Evolutionary conservation across 495 filamentous ascomycete genomes (phyloP).

Genomic region (Penicillium simplicissimum): DNA sequence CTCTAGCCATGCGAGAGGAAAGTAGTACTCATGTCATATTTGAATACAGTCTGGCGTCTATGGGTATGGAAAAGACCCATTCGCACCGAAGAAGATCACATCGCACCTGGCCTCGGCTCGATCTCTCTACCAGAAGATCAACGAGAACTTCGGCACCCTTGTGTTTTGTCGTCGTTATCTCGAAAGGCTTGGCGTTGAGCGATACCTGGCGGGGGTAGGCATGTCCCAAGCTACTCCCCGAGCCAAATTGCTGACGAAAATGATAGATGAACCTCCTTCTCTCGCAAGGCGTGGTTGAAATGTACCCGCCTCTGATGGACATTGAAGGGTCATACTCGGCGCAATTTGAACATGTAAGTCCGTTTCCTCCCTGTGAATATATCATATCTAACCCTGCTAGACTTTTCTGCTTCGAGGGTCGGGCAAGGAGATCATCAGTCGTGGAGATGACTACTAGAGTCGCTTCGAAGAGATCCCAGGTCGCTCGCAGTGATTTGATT

Average conservation of each 20-base stretch:
- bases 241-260: background rate
- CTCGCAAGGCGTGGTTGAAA: slow-evolving; percentile 54
- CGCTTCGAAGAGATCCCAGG: no score
- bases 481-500: background rate
- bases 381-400: slow-evolving; percentile 17
- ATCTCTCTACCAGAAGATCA: slow-evolving; percentile 59
- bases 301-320: slow-evolving; percentile 55
- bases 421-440: slow-evolving; percentile 52
- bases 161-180: slow-evolving; percentile 65
- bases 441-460: slow-evolving; percentile 50
- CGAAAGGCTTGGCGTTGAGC: slow-evolving; percentile 60
- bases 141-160: slow-evolving; percentile 64
- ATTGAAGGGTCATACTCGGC: slow-evolving; percentile 57
- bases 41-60: slow-evolving; percentile 35
- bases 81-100: slow-evolving; percentile 50
- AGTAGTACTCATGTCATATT: slow-evolving; percentile 17
- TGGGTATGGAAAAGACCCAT: slow-evolving; percentile 52
- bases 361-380: background rate
- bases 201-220: slow-evolving; percentile 60
- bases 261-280: slow-evolving; percentile 53
- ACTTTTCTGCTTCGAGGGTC: slow-evolving; percentile 48
- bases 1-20: background rate
- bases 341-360: slow-evolving; percentile 62
- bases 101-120: slow-evolving; percentile 58
- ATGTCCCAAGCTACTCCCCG: background rate